Evolutionary conservation across 139 green algal genomes (phyloP).

Genomic region (Chlamydomonas sphaeroides): DNA sequence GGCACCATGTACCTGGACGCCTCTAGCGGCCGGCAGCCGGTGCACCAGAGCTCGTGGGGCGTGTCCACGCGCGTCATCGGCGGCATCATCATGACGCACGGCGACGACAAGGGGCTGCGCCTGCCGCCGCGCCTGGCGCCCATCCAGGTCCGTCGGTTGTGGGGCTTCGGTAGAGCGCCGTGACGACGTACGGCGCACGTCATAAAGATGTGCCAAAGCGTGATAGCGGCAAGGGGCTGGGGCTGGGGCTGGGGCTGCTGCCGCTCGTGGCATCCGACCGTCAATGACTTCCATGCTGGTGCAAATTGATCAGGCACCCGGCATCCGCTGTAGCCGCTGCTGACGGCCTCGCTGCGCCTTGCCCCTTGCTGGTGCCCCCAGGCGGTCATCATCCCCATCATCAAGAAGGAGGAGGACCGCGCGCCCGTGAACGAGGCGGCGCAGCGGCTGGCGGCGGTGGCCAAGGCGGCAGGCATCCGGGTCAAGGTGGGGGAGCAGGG

Average conservation of each 20-base stretch:
- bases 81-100: slow-evolving; percentile 98
- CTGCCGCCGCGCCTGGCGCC: slow-evolving; percentile 93
- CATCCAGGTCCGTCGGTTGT: slow-evolving; percentile 88
- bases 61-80: slow-evolving; percentile 94
- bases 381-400: slow-evolving; percentile 95
- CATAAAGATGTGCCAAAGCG: too few species aligned
- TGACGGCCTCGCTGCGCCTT: too few species aligned
- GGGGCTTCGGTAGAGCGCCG: too few species aligned
- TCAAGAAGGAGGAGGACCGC: slow-evolving; percentile 87
- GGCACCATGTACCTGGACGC: slow-evolving; percentile 57
- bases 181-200: too few species aligned
- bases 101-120: slow-evolving; percentile 93
- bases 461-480: slow-evolving; percentile 81
- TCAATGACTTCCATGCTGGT: too few species aligned
- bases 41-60: slow-evolving; percentile 96
- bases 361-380: too few species aligned
- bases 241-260: too few species aligned
- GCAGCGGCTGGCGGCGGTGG: slow-evolving; percentile 56
- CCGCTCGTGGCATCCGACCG: too few species aligned
- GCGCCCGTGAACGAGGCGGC: slow-evolving; percentile 74
- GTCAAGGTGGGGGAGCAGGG: slow-evolving; percentile 71
- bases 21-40: slow-evolving; percentile 68
- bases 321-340: too few species aligned
- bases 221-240: too few species aligned
- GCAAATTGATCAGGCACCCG: too few species aligned